Evolutionary conservation across 2,329 filamentous ascomycete species (phyloP).

Genomic region (Phymatotrichopsis omnivora): DNA sequence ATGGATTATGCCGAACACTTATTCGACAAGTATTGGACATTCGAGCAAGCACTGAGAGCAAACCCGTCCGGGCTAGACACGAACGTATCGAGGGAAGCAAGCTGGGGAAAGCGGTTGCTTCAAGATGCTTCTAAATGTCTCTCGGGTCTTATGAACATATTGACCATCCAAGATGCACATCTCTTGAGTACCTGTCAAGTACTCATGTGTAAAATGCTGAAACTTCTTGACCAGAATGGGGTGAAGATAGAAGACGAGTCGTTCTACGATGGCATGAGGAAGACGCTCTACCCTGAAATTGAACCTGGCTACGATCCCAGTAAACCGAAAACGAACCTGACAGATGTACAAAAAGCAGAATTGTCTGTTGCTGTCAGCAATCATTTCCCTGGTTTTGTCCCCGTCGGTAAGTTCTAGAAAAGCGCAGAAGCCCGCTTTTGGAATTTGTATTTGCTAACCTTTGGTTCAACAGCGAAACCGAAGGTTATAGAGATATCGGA

Average conservation of each 20-base stretch:
- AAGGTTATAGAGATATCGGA: conserved; percentile 27
- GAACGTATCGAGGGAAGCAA: conserved; percentile 52
- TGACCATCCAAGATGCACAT: conserved; percentile 79
- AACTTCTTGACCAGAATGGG: conserved; percentile 64
- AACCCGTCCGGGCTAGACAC: conserved; percentile 49
- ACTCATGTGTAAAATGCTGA: conserved; percentile 73
- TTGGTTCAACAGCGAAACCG: conserved; percentile 6
- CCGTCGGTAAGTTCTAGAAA: conserved; percentile 6
- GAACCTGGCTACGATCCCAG: conserved; percentile 48
- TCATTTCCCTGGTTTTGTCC: conserved; percentile 21
- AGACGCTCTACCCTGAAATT: conserved; percentile 53
- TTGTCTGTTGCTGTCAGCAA: conserved; percentile 45
- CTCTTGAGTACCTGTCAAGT: conserved; percentile 72
- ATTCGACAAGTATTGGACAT: conserved; percentile 73
- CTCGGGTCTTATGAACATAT: conserved; percentile 45
- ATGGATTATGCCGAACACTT: conserved; percentile 87
- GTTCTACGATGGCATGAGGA: conserved; percentile 33
- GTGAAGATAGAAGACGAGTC: conserved; percentile 57
- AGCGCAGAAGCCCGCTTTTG: background rate
- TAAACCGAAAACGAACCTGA: conserved; percentile 66
- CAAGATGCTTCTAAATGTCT: conserved; percentile 25
- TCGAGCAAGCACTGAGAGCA: conserved; percentile 64
- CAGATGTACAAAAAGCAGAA: conserved; percentile 72
- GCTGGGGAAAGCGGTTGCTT: conserved; percentile 23
- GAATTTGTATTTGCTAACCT: conserved; percentile 12